Percentiles rank a stretch among this genome's conserved stretches.
Conservation (phyloP, 2,329 filamentous ascomycete genomes). For the Magnaporthiopsis incrustans region DNA sequence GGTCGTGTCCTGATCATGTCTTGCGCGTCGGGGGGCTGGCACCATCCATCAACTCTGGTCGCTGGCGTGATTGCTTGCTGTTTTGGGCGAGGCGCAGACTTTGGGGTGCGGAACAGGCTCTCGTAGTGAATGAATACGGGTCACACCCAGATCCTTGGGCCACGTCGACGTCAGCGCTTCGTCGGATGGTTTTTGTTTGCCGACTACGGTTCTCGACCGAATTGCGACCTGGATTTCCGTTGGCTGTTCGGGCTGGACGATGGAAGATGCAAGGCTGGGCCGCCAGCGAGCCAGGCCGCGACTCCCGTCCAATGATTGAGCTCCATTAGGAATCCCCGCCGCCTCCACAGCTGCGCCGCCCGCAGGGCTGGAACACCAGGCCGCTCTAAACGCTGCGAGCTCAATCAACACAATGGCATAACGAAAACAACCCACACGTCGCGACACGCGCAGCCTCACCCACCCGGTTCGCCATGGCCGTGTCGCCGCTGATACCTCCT, state of each 20-base stretch:
- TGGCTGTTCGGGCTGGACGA: too few relatives aligned
- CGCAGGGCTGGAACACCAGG: not conserved
- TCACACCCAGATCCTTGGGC: too few relatives aligned
- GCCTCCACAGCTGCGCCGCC: not conserved
- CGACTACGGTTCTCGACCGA: too few relatives aligned
- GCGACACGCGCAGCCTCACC: not conserved
- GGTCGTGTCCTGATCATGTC: too few relatives aligned
- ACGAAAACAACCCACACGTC: not conserved
- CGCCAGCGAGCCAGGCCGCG: not conserved
- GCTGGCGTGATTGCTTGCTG: not conserved
- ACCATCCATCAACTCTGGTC: too few relatives aligned
- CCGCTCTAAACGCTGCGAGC: not conserved
- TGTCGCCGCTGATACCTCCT: conserved; percentile 8
- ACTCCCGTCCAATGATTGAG: not conserved
- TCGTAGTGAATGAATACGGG: too few relatives aligned
- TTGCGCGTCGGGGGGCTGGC: too few relatives aligned
- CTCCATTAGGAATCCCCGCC: not conserved
- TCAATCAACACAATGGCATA: not conserved
- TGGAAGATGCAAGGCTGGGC: too few relatives aligned
- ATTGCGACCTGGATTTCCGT: not conserved
- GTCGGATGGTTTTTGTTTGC: too few relatives aligned
- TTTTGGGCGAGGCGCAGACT: not conserved
- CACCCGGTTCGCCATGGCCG: conserved; percentile 5
- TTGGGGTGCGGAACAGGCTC: too few relatives aligned
- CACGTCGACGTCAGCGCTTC: not conserved